Percentiles rank a stretch among this genome's conserved stretches.
Evolutionary conservation across 257 asterid species (phyloP).

Genomic region (Solanum chilense): DNA sequence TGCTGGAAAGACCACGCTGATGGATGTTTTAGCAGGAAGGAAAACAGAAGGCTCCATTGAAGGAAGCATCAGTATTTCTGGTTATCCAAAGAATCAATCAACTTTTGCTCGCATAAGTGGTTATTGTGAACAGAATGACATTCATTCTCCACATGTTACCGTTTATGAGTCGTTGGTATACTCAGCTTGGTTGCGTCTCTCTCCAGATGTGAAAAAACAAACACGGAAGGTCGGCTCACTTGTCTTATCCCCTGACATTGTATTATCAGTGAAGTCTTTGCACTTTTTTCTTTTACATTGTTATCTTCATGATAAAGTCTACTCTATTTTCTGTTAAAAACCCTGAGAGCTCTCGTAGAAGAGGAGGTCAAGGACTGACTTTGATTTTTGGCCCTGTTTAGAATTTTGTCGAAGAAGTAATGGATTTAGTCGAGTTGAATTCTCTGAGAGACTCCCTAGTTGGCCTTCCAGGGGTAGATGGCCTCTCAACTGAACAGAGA

Average conservation of each 20-base stretch:
- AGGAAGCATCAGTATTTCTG: conserved; percentile 69
- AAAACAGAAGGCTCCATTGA: conserved; percentile 74
- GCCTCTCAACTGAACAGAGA: conserved; percentile 82
- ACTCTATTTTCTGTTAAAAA: neutral
- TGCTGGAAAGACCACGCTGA: conserved; percentile 81
- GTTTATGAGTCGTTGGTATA: conserved; percentile 70
- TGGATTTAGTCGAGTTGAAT: conserved; percentile 78
- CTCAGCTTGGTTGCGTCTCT: conserved; percentile 89
- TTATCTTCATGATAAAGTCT: neutral
- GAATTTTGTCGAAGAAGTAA: conserved; percentile 87
- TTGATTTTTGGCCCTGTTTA: neutral
- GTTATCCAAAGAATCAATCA: conserved; percentile 70
- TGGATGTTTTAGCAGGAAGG: conserved; percentile 91
- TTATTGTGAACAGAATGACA: conserved; percentile 83
- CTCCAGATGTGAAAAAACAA: conserved; percentile 48
- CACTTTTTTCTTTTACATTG: neutral
- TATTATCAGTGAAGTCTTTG: neutral
- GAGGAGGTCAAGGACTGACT: neutral
- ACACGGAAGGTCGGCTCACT: conserved; percentile 35
- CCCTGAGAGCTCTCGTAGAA: neutral
- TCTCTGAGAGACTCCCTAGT: conserved; percentile 52
- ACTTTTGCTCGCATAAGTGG: conserved; percentile 87
- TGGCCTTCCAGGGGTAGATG: conserved; percentile 86
- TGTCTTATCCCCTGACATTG: neutral
- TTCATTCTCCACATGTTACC: conserved; percentile 82